phyloP scores from a whole-genome alignment of 768 basidiomycete genomes.

The Ephemerocybe angulata region DNA sequence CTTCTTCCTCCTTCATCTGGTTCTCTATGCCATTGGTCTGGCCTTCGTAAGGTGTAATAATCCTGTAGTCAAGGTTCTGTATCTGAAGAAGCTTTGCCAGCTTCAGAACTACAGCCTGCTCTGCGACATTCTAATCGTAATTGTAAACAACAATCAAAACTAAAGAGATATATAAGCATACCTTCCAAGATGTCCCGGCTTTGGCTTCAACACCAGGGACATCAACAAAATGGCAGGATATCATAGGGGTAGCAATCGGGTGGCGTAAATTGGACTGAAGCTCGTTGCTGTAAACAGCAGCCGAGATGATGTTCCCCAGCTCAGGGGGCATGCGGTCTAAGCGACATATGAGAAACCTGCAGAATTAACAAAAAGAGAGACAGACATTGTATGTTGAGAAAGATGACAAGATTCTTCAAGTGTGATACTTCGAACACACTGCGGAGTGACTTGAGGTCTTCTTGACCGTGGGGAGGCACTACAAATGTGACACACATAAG shows the following conservation, averaged over 20 bases:
- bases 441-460: constrained; percentile 57
- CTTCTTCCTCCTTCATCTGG: constrained; percentile 42
- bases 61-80: constrained; percentile 46
- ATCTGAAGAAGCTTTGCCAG: constrained; percentile 57
- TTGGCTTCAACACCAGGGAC: constrained; percentile 34
- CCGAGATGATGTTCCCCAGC: constrained; percentile 71
- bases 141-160: constrained; percentile 1
- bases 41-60: constrained; percentile 81
- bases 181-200: constrained; percentile 32
- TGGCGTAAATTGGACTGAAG: constrained; percentile 55
- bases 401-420: constrained; percentile 43
- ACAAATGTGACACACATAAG: constrained; percentile 13
- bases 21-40: constrained; percentile 62
- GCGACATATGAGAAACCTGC: constrained; percentile 11
- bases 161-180: constrained; percentile 17
- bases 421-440: constrained; percentile 79
- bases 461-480: constrained; percentile 83
- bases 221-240: constrained; percentile 70
- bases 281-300: constrained; percentile 56
- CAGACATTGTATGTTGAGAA: constrained; percentile 76
- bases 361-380: constrained; percentile 11
- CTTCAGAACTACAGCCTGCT: constrained; percentile 52
- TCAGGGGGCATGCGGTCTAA: constrained; percentile 83
- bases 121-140: constrained; percentile 60
- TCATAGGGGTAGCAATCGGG: constrained; percentile 36